Evolutionary conservation across 2,329 filamentous ascomycete genomes (phyloP).

Genomic region (Helotiales sp.): DNA sequence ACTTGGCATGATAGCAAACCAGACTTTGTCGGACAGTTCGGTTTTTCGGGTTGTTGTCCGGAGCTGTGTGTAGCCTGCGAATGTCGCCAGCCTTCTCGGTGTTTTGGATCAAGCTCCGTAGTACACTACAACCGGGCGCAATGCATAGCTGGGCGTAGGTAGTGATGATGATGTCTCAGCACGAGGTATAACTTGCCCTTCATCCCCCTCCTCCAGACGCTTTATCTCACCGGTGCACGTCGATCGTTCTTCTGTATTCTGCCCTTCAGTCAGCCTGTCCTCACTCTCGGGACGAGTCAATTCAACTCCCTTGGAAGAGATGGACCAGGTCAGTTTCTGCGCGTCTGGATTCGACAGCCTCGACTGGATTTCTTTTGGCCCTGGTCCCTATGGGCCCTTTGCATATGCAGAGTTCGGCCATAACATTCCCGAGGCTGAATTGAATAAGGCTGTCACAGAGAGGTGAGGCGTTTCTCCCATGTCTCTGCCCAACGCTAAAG

Average conservation of each 20-base stretch:
- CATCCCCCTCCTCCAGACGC: not conserved
- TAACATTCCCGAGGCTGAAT: not conserved
- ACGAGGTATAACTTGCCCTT: not conserved
- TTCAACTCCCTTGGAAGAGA: not conserved
- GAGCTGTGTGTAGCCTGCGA: not conserved
- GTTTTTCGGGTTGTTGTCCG: not conserved
- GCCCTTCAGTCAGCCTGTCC: not conserved
- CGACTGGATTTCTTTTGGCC: not conserved
- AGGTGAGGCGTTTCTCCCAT: conserved; percentile 1
- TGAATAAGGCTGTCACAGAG: not conserved
- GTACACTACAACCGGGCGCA: not conserved
- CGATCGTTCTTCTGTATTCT: not conserved
- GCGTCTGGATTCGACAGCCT: not conserved
- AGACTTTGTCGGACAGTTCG: not conserved
- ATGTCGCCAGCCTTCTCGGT: not conserved
- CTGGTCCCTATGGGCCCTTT: not conserved
- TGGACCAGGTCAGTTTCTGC: not conserved
- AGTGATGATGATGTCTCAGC: not conserved
- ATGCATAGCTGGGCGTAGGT: not conserved
- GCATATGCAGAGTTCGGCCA: not conserved
- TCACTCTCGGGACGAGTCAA: not conserved
- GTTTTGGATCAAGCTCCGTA: not conserved
- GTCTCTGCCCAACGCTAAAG: conserved; percentile 1
- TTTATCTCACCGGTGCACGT: not conserved
- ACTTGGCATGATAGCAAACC: not conserved